Conservation (phyloP, 148 eudicot genomes). For the Rhododendron vialii region DNA sequence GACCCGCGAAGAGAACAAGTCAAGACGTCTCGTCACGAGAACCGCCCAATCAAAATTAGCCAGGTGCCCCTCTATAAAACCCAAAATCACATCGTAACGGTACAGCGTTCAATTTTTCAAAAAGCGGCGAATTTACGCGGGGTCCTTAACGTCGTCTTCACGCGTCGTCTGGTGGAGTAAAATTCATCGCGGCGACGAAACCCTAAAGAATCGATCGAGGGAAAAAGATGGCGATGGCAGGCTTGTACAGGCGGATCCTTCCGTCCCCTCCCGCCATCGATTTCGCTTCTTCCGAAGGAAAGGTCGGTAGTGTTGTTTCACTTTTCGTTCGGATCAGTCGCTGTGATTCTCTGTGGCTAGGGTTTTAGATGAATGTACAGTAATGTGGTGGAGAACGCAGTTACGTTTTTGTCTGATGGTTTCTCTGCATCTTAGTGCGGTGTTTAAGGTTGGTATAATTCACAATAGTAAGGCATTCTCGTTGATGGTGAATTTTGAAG, state of each 20-base stretch:
- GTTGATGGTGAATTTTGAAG: not conserved
- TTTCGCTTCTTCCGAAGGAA: slow-evolving; percentile 71
- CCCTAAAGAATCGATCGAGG: not conserved
- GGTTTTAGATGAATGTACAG: not conserved
- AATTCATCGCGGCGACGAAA: not conserved
- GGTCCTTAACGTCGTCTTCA: not conserved
- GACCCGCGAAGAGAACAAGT: not conserved
- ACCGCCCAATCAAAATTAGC: not conserved
- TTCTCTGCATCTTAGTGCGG: not conserved
- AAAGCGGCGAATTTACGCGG: not conserved
- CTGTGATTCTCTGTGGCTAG: not conserved
- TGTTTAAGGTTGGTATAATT: not conserved
- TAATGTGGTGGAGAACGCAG: not conserved
- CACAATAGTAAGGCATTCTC: not conserved
- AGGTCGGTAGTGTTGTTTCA: slow-evolving; percentile 29
- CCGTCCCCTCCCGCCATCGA: slow-evolving; percentile 95
- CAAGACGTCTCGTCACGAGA: not conserved
- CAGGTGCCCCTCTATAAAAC: not conserved
- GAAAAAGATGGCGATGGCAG: slow-evolving; percentile 61
- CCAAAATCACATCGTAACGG: not conserved
- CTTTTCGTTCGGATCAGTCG: not conserved
- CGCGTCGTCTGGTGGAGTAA: not conserved
- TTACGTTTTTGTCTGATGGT: not conserved
- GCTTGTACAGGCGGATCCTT: slow-evolving; percentile 65
- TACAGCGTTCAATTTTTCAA: not conserved